Conservation (phyloP, 2,329 filamentous ascomycete species). For the Cryphonectria japonica region DNA sequence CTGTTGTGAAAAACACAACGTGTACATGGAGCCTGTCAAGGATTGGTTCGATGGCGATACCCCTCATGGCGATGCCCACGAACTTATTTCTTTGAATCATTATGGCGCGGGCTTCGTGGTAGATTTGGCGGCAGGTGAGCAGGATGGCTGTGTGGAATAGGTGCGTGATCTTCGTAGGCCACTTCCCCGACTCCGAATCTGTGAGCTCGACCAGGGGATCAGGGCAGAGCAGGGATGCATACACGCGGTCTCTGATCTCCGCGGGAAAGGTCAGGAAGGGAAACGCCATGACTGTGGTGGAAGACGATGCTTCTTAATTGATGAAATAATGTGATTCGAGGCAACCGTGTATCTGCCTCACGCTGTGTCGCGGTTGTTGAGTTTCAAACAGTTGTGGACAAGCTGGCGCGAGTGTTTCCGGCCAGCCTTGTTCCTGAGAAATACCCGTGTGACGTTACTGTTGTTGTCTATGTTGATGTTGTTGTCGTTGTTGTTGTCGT, state of each 20-base stretch:
- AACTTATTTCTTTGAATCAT: conserved; percentile 21
- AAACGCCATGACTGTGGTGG: background rate
- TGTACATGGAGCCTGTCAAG: background rate
- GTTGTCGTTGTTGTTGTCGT: too few species aligned
- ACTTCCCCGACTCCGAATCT: background rate
- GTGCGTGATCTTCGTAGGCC: background rate
- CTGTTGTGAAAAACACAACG: background rate
- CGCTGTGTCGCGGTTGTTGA: too few species aligned
- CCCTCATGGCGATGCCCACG: conserved; percentile 9
- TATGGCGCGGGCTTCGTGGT: conserved; percentile 17
- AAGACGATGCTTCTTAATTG: background rate
- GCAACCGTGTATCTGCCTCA: too few species aligned
- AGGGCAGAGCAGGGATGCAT: conserved; percentile 19
- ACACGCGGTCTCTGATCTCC: conserved; percentile 17
- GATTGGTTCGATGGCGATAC: background rate
- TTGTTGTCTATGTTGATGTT: too few species aligned
- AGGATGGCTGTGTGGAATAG: conserved; percentile 15
- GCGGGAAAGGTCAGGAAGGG: conserved; percentile 14
- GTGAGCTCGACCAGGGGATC: background rate
- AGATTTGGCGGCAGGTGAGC: conserved; percentile 17
- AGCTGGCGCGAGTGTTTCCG: background rate
- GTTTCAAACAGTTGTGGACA: too few species aligned
- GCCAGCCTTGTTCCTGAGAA: too few species aligned
- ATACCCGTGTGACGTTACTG: background rate
- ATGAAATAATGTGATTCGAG: too few species aligned